Evolutionary conservation across 2,329 filamentous ascomycete species (phyloP).

Genomic region (Rosellinia necatrix): DNA sequence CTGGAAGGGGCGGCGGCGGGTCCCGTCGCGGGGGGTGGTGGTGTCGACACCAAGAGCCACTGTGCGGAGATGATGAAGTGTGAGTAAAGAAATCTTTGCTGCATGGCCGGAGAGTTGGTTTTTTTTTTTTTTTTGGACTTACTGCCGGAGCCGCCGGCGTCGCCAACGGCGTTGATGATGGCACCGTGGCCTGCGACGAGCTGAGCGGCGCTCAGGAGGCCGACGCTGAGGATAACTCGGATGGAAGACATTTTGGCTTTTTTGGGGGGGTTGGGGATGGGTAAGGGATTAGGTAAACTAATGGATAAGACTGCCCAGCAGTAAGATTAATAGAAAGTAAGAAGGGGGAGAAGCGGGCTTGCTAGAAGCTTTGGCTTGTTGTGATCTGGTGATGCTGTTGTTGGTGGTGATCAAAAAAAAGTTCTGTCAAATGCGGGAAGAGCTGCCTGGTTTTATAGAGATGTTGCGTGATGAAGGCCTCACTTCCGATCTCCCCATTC

Average conservation of each 20-base stretch:
- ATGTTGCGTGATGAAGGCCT: not conserved
- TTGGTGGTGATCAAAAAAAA: not conserved
- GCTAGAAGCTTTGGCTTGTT: slow-evolving; percentile 11
- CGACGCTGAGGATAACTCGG: slow-evolving; percentile 44
- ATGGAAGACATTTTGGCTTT: slow-evolving; percentile 38
- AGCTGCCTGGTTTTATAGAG: slow-evolving; percentile 17
- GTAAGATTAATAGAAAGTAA: not conserved
- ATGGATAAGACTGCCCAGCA: slow-evolving; percentile 33
- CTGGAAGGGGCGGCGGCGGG: slow-evolving; percentile 64
- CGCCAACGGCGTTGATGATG: slow-evolving; percentile 62
- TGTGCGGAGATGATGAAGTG: slow-evolving; percentile 2
- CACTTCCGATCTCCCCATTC: not conserved
- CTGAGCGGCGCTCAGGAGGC: slow-evolving; percentile 57
- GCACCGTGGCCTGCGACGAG: slow-evolving; percentile 65
- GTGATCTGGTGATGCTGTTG: slow-evolving; percentile 5
- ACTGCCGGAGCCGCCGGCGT: slow-evolving; percentile 61
- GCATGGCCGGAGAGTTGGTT: not conserved
- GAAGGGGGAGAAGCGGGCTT: slow-evolving; percentile 4
- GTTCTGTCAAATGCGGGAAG: slow-evolving; percentile 5
- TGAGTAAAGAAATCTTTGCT: not conserved
- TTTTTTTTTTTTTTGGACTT: slow-evolving; percentile 19
- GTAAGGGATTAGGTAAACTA: not conserved
- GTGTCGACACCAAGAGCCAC: slow-evolving; percentile 56
- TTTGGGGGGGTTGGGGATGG: too few relatives aligned
- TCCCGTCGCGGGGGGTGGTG: slow-evolving; percentile 65